These are phyloP conservation scores for Diacronema lutheri DNA, from an alignment of 78 protist species.

Conservation along the genomic window DNA sequence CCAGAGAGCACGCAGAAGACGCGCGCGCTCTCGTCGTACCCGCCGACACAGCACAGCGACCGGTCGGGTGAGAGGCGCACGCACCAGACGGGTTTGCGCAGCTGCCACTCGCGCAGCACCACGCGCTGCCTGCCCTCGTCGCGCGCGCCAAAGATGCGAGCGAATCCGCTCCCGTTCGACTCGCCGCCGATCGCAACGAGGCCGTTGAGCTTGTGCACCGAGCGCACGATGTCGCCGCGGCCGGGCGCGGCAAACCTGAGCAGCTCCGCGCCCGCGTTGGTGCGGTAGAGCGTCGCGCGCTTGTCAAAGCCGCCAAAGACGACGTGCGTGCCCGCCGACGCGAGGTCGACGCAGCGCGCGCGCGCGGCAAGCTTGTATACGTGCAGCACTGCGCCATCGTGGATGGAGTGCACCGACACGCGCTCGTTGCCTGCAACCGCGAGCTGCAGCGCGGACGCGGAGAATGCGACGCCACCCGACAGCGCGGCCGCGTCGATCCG, in stretches of 20 bases:
- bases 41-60: background rate
- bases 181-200: background rate
- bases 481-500: too few species aligned
- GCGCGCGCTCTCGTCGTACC: background rate
- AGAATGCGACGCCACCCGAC: too few species aligned
- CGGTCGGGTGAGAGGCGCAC: background rate
- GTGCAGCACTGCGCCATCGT: too few species aligned
- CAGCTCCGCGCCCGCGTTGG: background rate
- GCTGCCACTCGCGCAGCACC: background rate
- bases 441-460: too few species aligned
- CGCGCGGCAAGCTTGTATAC: background rate
- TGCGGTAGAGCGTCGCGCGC: background rate
- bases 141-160: background rate
- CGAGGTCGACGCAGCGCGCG: background rate
- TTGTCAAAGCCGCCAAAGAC: slow-evolving; percentile 3
- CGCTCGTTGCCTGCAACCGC: too few species aligned
- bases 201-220: background rate
- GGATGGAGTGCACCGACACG: too few species aligned
- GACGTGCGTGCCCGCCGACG: background rate
- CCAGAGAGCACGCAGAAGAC: background rate
- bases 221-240: background rate
- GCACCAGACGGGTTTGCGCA: background rate
- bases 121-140: background rate
- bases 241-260: too few species aligned
- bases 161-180: background rate